Base-by-base conservation (phyloP, 331 rosid genomes). In the Malus hybrid region DNA sequence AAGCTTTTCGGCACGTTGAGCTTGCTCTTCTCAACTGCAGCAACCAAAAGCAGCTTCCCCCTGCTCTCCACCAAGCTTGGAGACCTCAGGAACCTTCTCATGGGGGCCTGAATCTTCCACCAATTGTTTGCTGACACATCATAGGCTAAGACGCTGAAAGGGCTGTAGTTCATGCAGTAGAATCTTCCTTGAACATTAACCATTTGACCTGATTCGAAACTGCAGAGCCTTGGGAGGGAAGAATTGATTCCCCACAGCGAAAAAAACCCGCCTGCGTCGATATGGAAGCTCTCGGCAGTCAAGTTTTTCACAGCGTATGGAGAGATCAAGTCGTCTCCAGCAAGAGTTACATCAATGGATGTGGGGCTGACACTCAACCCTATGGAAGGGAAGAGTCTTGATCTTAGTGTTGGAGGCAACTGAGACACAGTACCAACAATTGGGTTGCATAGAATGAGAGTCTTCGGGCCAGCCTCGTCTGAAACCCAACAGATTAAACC, bases 291-390 rank as follows among this genome's bases (percentile, higher is more conserved):
- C 65, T 95, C 97, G 1, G 97, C 90, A 2, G 92, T 90, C 4
- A 95, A 52, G 77, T 90, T 95, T 68, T 92, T 95, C 1, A 95
- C 99, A 1, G 97, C 99, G 56, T 86, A 92, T 0, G 97, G 99
- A 7, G 99, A 92, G n/a, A 92, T 95, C 90, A 95, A 79, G 81
- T 95, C 99, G 64, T 95, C 99, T 0, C 99, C 99, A 1, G 97
- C 97, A 6, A 90, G 80, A 0, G 92, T 87, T 2, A 90, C 89
- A 71, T 90, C 96, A 0, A 95, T 83, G 71, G 92, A 86, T 10
- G 92, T 77, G 12, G 91, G 93, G 57, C 65, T 85, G 0, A 95
- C 81, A 24, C 85, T 75, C 6, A 94, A 34, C 32, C 99, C 99
- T 50, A 92, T 72, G 2, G 97, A 90, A 71, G 99, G 99, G 69